Percentiles rank a stretch among this genome's conserved stretches.
phyloP scores from a whole-genome alignment of 148 eudicot genomes.

The Fagopyrum tataricum region DNA sequence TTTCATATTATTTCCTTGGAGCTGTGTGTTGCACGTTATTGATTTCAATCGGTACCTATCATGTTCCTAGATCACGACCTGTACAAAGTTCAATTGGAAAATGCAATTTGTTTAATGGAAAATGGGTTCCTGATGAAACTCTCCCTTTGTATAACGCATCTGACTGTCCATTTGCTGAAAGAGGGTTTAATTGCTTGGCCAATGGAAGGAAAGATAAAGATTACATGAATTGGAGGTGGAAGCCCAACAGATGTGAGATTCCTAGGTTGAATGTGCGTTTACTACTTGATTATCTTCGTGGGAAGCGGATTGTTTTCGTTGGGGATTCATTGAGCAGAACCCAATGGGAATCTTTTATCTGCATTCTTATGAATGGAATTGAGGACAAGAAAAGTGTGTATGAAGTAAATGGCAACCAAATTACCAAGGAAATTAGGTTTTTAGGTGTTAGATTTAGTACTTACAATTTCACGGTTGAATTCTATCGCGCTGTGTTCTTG shows the following conservation, averaged over 20 bases:
- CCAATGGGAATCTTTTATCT: conserved; percentile 95
- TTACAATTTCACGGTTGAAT: conserved; percentile 64
- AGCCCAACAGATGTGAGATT: conserved; percentile 67
- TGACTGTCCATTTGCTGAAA: conserved; percentile 74
- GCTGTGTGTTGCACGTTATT: conserved; percentile 39
- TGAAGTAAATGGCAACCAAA: conserved; percentile 68
- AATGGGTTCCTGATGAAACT: conserved; percentile 65
- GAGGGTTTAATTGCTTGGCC: conserved; percentile 70
- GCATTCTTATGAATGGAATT: conserved; percentile 83
- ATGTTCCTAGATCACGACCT: conserved; percentile 16
- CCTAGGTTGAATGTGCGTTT: conserved; percentile 43
- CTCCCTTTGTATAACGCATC: conserved; percentile 82
- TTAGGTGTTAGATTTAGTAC: conserved; percentile 67
- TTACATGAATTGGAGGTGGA: conserved; percentile 86
- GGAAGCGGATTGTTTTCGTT: conserved; percentile 75
- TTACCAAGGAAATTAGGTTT: conserved; percentile 62
- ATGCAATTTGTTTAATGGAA: conserved; percentile 81
- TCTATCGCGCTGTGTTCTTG: conserved; percentile 71
- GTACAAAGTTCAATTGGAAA: conserved; percentile 18
- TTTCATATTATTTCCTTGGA: conserved; percentile 27
- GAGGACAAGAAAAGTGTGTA: conserved; percentile 70
- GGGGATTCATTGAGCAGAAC: conserved; percentile 94
- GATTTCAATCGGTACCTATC: conserved; percentile 24
- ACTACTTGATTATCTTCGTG: conserved; percentile 49
- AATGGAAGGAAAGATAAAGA: conserved; percentile 67